Base-by-base conservation (phyloP, 2,329 filamentous ascomycete genomes). In the Colletotrichum tropicale region DNA sequence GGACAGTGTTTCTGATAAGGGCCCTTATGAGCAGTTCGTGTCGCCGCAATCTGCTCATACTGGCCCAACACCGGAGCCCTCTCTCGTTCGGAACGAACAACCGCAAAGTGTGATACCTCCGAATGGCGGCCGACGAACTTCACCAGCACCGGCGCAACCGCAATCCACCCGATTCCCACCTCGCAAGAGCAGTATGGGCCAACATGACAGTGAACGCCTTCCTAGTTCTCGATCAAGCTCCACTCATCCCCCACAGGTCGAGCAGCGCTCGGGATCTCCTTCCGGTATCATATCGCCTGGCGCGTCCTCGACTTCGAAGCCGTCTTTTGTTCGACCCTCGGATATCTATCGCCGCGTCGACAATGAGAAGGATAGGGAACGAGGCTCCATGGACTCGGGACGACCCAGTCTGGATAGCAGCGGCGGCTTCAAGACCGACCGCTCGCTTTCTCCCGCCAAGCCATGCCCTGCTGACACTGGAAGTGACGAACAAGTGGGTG, bases 341-440 rank as follows among this genome's bases (percentile, higher is more conserved):
- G 95, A 98, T 78, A 93, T 96, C 56, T 96, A 96, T 82, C 93
- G 91, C 80, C 91, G 93, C 8, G 88, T 93, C 82, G 91, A 91
- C 68, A 93, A 95, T 78, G 93, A 94, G 78, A 89, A 88, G 69
- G 87, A 90, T 76, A 89, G 86, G 78, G 88, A 91, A 78, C 85
- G 89, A 48, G 87, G 88, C 71, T 91, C 91, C 2, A 83, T 90
- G 72, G 92, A 93, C 3, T 90, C 90, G 12, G 85, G 88, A 24
- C 86, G 90, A 67, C 89, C 91, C 7, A 92, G 89, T 77, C 81
- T 91, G 74, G 91, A 93, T 78, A 88, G 89, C 26, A 79, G 86
- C n/a, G 79, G 38, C 70, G 60, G 52, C 18, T 18, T 32, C 24
- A 56, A 24, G 38, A 75, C 34, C 21, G 66, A 70, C 7, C 60